Conservation (phyloP, 345 rosid genomes). For the Eucalyptus sp. region DNA sequence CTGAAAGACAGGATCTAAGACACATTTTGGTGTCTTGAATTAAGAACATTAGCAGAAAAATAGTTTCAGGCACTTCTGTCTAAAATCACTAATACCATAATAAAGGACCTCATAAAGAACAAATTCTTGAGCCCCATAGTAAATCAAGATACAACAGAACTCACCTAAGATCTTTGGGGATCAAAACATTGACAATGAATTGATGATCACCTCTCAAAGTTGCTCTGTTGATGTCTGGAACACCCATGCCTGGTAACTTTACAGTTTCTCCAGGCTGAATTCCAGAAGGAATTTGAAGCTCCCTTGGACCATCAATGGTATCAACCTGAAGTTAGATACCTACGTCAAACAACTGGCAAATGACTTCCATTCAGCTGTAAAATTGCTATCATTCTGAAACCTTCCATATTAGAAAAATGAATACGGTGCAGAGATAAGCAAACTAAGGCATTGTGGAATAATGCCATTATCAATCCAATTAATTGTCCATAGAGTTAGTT, state of each 20-base stretch:
- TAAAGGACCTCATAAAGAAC: not conserved
- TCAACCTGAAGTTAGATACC: conserved; percentile 51
- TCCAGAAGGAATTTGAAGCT: conserved; percentile 68
- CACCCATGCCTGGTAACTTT: conserved; percentile 55
- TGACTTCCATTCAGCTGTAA: not conserved
- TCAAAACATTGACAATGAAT: conserved; percentile 57
- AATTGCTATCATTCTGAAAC: not conserved
- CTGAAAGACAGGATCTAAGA: not conserved
- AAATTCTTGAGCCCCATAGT: not conserved
- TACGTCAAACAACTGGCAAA: not conserved
- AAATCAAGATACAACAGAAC: not conserved
- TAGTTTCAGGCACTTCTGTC: not conserved
- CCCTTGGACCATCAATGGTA: conserved; percentile 71
- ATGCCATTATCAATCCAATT: not conserved
- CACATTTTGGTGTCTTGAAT: not conserved
- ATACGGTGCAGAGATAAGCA: not conserved
- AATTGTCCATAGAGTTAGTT: not conserved
- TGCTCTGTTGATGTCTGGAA: conserved; percentile 72
- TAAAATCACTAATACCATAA: not conserved
- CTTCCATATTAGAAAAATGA: not conserved
- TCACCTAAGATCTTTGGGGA: conserved; percentile 74
- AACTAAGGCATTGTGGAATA: not conserved
- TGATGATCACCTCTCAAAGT: conserved; percentile 75
- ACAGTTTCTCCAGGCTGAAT: conserved; percentile 76
- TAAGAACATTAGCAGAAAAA: not conserved